Base-by-base conservation (phyloP, 179 eudicot genomes). In the Camellia oleifera region DNA sequence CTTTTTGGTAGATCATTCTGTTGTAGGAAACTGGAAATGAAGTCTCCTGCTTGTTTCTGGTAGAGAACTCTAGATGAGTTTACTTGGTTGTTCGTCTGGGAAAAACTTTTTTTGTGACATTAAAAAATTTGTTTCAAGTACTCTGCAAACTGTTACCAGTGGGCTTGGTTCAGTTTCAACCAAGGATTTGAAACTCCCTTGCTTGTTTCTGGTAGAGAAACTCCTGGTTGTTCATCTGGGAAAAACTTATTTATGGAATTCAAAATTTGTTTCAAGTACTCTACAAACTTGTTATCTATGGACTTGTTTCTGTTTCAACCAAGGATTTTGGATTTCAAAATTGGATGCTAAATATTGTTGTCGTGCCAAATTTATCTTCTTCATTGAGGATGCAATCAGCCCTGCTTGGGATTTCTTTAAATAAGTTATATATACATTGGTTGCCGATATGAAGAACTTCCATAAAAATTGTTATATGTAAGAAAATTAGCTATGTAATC, bases 1-100 rank as follows among this genome's bases (percentile, higher is more conserved):
- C 4, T 4, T 60, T 48, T 23, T 93, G 60, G 68, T 74, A 57
- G 79, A 50, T 58, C 32, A 8, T 32, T 66, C 1, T 20, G 9
- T 14, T 65, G 7, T 26, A 48, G 57, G 60, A 63, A 64, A 26
- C 12, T 14, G 42, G 61, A 15, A n/a, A 18, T 18, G 1, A 42
- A 56, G 40, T 42, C 77, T 67, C 9, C 56, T 32, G 40, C 40
- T 32, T 32, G 40, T 32, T 32, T 32, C 40, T 32, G 50, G 62
- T 17, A 32, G 32, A 69, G 54, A 40, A 17, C 9, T 11, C 65
- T 32, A 12, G 45, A 53, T 7, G 5, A 54, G 32, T 77, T 40
- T 40, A 2, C 65, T 18, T 42, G 60, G 13, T 50, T 50, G 50
- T 50, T 50, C 20, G 7, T 15, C 20, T 46, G 15, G 23, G 72